Evolutionary conservation across 2,329 filamentous ascomycete species (phyloP), one percentile per base, ranked within the genome.

Genomic region (Pyrenochaeta sp.): DNA sequence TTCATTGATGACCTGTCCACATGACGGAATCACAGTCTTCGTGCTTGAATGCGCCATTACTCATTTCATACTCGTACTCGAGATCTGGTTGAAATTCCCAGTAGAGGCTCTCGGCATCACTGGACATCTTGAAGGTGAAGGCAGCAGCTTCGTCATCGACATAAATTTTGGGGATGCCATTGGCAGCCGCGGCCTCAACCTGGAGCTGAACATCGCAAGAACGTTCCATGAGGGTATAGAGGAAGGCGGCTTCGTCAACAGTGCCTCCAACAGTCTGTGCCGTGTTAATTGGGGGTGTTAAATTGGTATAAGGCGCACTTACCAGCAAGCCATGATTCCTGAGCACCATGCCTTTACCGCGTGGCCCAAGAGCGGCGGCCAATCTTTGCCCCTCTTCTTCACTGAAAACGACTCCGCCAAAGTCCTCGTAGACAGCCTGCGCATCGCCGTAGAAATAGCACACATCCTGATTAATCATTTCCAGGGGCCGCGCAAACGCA

Each of bases 231-330:
- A 89, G 75, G 0, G 85, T 86, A 68, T 90, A 89, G 45, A 91
- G 72, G 71, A 87, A 92, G 0, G 86, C 86, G 1, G 89, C 89
- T 73, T 92, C 89, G 67, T 92, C 89, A 2, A 92, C 89, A 0
- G 89, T 92, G 6, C 73, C 66, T 3, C 90, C 90, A 0, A 90
- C 88, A 0, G 87, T 90, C 72, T 75, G 27, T 5, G 15, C 7
- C 4, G 3, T 7, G 30, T 67, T 20, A 67, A 49, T 17, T 10
- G 14, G 44, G 35, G 33, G 3, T 18, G 29, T 7, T 3, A 27
- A n/a, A n/a, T n/a, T n/a, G n/a, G n/a, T n/a, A n/a, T n/a, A n/a
- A n/a, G n/a, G n/a, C n/a, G 41, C 6, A 49, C 64, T 30, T 54
- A 73, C 72, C 45, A 92, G 74, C 31, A 92, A 76, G 0, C 90